Evolutionary conservation across 768 basidiomycete species (phyloP).

Genomic region (Inosperma sp.): DNA sequence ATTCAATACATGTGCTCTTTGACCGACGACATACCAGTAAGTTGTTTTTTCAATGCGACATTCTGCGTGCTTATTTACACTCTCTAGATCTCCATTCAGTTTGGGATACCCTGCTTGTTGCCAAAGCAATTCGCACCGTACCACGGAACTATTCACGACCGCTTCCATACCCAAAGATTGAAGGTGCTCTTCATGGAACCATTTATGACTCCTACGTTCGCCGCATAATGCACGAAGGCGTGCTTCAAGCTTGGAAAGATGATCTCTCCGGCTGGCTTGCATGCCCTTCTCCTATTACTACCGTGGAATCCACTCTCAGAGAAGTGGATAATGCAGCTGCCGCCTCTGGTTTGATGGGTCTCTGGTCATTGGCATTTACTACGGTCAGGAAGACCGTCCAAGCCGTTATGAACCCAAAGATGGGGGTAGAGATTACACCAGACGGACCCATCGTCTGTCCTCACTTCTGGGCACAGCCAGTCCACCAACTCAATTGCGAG

Average conservation of each 20-base stretch:
- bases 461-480: conserved; percentile 67
- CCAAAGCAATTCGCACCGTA: conserved; percentile 72
- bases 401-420: conserved; percentile 5
- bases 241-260: conserved; percentile 61
- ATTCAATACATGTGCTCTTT: conserved; percentile 70
- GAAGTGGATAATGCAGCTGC: neutral
- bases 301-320: neutral
- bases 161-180: conserved; percentile 63
- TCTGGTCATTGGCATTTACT: conserved; percentile 11
- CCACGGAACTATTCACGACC: conserved; percentile 73
- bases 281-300: conserved; percentile 46
- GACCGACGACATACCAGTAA: conserved; percentile 67
- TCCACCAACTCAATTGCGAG: conserved; percentile 78
- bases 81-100: conserved; percentile 73
- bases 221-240: conserved; percentile 81
- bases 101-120: conserved; percentile 83
- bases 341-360: neutral
- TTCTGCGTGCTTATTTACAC: neutral
- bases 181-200: conserved; percentile 61
- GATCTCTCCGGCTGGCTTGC: conserved; percentile 60
- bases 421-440: conserved; percentile 23
- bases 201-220: conserved; percentile 89
- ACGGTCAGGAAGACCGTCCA: conserved; percentile 6
- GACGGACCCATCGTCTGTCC: conserved; percentile 56
- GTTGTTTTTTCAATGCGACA: conserved; percentile 20